Evolutionary conservation across 495 filamentous ascomycete genomes (phyloP).

Genomic region (Jackrogersella minutella): DNA sequence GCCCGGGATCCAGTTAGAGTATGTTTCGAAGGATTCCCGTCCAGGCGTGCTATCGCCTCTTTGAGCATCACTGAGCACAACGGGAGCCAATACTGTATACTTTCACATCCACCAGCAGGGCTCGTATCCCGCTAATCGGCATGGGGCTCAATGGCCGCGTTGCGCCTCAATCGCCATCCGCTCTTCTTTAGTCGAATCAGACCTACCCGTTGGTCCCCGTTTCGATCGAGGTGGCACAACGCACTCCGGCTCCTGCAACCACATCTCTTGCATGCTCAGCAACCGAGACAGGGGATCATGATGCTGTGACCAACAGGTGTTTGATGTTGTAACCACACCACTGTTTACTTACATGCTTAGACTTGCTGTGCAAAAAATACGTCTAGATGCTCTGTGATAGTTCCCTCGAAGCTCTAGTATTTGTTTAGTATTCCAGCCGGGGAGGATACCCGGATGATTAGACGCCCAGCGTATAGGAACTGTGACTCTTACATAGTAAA

Average conservation of each 20-base stretch:
- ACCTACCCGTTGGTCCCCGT: conserved; percentile 27
- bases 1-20: conserved; percentile 25
- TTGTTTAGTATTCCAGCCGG: conserved; percentile 28
- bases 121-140: conserved; percentile 29
- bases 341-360: conserved; percentile 29
- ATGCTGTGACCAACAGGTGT: conserved; percentile 39
- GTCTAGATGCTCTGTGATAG: conserved; percentile 17
- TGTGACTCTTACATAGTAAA: conserved; percentile 20
- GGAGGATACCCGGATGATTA: conserved; percentile 37
- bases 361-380: not conserved
- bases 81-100: conserved; percentile 4
- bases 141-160: conserved; percentile 37
- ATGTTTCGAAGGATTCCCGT: conserved; percentile 5
- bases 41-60: not conserved
- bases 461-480: conserved; percentile 25
- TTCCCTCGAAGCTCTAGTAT: conserved; percentile 14
- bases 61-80: conserved; percentile 1
- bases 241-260: conserved; percentile 41
- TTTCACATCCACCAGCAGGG: conserved; percentile 6
- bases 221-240: conserved; percentile 43
- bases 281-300: conserved; percentile 38
- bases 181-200: conserved; percentile 33
- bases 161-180: conserved; percentile 34
- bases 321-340: conserved; percentile 41
- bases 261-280: conserved; percentile 40